These are phyloP conservation scores for Collybiopsis luxurians DNA, from an alignment of 768 basidiomycete species.

Conservation along the genomic window DNA sequence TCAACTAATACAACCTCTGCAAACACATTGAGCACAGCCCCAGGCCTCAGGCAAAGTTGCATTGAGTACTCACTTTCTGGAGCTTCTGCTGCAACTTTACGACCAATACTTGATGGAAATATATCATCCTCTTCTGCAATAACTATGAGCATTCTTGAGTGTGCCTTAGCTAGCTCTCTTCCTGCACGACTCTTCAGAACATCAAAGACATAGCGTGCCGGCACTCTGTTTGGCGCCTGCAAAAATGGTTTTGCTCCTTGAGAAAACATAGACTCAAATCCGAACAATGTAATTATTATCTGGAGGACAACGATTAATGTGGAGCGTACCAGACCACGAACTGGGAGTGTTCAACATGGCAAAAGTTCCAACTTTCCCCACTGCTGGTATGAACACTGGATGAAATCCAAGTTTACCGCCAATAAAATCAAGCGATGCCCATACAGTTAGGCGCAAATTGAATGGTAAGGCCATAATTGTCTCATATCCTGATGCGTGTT, in stretches of 20 bases:
- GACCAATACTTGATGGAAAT: slow-evolving; percentile 12
- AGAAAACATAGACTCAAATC: background rate
- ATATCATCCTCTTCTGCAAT: slow-evolving; percentile 18
- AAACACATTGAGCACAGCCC: background rate
- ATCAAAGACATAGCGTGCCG: background rate
- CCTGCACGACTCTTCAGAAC: slow-evolving; percentile 9
- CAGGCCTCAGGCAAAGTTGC: too few relatives aligned
- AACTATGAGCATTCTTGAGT: slow-evolving; percentile 14
- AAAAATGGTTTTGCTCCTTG: background rate
- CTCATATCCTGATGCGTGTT: slow-evolving; percentile 7
- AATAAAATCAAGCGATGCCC: slow-evolving; percentile 13
- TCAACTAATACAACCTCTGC: slow-evolving; percentile 17
- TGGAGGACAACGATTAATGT: background rate
- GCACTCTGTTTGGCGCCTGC: background rate
- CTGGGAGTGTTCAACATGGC: background rate
- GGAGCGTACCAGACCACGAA: background rate
- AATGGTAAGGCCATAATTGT: slow-evolving; percentile 10
- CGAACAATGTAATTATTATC: background rate
- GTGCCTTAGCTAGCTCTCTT: slow-evolving; percentile 11
- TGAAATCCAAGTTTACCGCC: slow-evolving; percentile 10
- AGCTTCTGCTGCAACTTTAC: slow-evolving; percentile 14
- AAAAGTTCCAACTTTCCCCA: slow-evolving; percentile 16
- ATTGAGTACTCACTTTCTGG: slow-evolving; percentile 12
- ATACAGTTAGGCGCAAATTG: slow-evolving; percentile 15
- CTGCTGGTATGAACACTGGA: slow-evolving; percentile 14